Percentiles rank a stretch among this genome's conserved stretches.
Conservation (phyloP, 1,284 basidiomycete species). For the Pseudozyma sp. region DNA sequence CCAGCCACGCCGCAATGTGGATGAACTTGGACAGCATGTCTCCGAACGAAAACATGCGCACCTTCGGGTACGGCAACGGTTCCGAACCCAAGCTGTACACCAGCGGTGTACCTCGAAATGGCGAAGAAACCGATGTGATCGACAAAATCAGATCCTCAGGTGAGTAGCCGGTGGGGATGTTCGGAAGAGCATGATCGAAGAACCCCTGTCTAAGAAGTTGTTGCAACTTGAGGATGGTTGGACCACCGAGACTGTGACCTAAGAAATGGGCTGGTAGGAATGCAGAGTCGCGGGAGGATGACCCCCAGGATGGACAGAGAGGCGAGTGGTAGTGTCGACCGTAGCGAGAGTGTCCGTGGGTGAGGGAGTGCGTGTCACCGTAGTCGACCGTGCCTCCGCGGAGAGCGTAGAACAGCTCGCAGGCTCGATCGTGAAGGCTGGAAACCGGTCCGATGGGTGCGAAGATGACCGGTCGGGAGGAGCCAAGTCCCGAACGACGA, state of each 20-base stretch:
- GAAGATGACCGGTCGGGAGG: slow-evolving; percentile 24
- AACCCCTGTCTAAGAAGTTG: slow-evolving; percentile 46
- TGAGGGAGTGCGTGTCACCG: slow-evolving; percentile 69
- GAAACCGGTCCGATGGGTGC: slow-evolving; percentile 72
- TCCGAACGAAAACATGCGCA: slow-evolving; percentile 47
- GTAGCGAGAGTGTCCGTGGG: slow-evolving; percentile 71
- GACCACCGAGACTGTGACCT: slow-evolving; percentile 73
- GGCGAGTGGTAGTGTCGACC: slow-evolving; percentile 71
- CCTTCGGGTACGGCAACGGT: slow-evolving; percentile 40
- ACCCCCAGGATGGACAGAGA: slow-evolving; percentile 73
- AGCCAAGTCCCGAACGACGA: slow-evolving; percentile 12
- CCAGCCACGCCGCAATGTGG: slow-evolving; percentile 46
- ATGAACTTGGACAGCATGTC: slow-evolving; percentile 45
- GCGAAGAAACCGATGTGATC: slow-evolving; percentile 50
- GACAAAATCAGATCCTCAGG: slow-evolving; percentile 40
- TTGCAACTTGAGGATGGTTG: slow-evolving; percentile 50
- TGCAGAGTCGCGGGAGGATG: background rate
- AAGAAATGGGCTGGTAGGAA: slow-evolving; percentile 73
- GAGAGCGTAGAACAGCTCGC: slow-evolving; percentile 74
- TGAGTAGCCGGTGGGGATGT: slow-evolving; percentile 1
- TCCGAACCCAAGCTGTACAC: slow-evolving; percentile 52
- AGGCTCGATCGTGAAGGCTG: slow-evolving; percentile 75
- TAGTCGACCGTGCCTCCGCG: slow-evolving; percentile 73
- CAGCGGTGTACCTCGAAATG: slow-evolving; percentile 53
- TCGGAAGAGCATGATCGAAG: slow-evolving; percentile 30